A percentile compares a stretch with the other conserved stretches of the same genome.
phyloP scores from a whole-genome alignment of 2,329 filamentous ascomycete species.

The Aspergillus hortae region DNA sequence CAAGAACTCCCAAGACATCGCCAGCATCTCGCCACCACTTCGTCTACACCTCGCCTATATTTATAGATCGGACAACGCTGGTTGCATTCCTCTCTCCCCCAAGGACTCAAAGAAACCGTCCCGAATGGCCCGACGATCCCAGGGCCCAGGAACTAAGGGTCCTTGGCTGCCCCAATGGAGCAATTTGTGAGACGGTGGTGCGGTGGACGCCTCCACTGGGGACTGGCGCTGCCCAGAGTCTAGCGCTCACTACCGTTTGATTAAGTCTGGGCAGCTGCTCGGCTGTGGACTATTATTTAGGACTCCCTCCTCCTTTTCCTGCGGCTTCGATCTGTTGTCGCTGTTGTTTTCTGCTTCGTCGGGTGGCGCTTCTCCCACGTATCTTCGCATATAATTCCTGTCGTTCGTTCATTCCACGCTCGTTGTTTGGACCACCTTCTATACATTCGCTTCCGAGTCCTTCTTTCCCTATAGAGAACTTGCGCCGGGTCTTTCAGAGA shows the following conservation, averaged over 20 bases:
- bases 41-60: background rate
- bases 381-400: constrained; percentile 11
- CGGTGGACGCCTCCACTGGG: constrained; percentile 5
- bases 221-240: constrained; percentile 12
- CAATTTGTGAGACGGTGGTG: constrained; percentile 3
- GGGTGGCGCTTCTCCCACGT: background rate
- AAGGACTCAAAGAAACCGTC: background rate
- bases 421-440: constrained; percentile 9
- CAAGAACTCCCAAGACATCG: background rate
- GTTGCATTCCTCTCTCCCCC: background rate
- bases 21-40: too few species aligned
- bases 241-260: constrained; percentile 11
- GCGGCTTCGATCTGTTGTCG: constrained; percentile 5
- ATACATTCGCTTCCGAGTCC: background rate
- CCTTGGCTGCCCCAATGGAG: constrained; percentile 1
- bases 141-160: background rate
- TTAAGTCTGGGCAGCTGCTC: constrained; percentile 7
- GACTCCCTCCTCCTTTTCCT: constrained; percentile 1
- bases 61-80: background rate
- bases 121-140: background rate
- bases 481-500: constrained; percentile 12
- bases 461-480: constrained; percentile 14
- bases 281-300: background rate
- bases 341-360: constrained; percentile 6
- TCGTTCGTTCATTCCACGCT: constrained; percentile 13